These are phyloP conservation scores for Phytopythium boreale DNA, from an alignment of 352 stramenopile genomes.

Conservation along the genomic window DNA sequence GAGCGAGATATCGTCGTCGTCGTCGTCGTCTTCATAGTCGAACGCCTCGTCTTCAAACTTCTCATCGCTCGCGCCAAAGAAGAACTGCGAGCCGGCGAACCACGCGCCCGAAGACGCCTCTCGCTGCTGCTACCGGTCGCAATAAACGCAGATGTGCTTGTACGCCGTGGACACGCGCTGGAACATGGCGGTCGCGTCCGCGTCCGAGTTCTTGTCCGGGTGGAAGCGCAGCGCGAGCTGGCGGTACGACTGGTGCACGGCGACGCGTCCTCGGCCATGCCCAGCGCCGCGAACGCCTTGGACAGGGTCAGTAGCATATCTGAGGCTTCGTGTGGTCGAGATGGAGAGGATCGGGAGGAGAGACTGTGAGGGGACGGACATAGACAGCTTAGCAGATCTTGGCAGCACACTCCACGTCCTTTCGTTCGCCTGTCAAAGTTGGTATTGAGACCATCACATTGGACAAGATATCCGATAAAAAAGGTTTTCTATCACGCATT, in stretches of 20 bases:
- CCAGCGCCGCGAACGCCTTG: conserved; percentile 41
- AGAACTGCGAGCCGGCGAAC: neutral
- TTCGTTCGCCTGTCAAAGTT: neutral
- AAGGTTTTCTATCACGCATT: no score
- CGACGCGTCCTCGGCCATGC: conserved; percentile 31
- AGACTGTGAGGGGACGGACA: no score
- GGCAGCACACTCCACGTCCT: neutral
- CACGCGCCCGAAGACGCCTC: neutral
- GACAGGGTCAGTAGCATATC: conserved; percentile 34
- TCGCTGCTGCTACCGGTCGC: conserved; percentile 16
- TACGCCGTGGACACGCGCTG: conserved; percentile 69
- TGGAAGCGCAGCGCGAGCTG: conserved; percentile 65
- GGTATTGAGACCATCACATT: neutral
- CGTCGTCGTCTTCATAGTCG: conserved; percentile 24
- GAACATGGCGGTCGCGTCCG: conserved; percentile 62
- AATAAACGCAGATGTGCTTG: conserved; percentile 58
- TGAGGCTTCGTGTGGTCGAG: neutral
- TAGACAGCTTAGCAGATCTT: neutral
- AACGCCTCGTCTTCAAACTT: conserved; percentile 22
- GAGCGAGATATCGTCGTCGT: conserved; percentile 35
- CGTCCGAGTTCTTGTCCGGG: conserved; percentile 65
- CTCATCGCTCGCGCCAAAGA: conserved; percentile 11
- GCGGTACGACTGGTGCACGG: conserved; percentile 54
- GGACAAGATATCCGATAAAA: no score
- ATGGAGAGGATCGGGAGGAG: neutral